Percentiles rank a stretch among this genome's conserved stretches.
These are phyloP conservation scores for Epichloe typhina DNA, from an alignment of 2,329 filamentous ascomycete genomes.

Conservation along the genomic window DNA sequence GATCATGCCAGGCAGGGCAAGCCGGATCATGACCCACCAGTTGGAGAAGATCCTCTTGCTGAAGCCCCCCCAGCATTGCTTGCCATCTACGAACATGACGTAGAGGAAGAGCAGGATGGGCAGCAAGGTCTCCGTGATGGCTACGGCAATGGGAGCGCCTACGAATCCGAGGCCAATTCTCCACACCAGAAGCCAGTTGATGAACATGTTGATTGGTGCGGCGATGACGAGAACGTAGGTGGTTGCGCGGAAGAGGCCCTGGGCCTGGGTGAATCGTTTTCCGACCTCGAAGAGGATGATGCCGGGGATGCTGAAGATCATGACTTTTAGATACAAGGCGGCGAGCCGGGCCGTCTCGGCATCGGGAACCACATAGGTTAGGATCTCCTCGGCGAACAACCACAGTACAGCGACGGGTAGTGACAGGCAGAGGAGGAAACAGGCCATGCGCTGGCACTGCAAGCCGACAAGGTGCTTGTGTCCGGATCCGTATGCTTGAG, in stretches of 20 bases:
- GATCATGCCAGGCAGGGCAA: slow-evolving; percentile 77
- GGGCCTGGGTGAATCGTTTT: slow-evolving; percentile 72
- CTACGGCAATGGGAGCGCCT: slow-evolving; percentile 71
- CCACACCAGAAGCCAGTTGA: slow-evolving; percentile 75
- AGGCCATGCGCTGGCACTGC: slow-evolving; percentile 70
- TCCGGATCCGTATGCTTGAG: slow-evolving; percentile 87
- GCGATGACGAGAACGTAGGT: slow-evolving; percentile 66
- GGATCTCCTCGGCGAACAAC: slow-evolving; percentile 52
- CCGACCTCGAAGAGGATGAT: slow-evolving; percentile 66
- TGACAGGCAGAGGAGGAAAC: slow-evolving; percentile 58
- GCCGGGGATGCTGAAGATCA: slow-evolving; percentile 61
- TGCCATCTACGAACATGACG: slow-evolving; percentile 58
- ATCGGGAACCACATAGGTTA: slow-evolving; percentile 33
- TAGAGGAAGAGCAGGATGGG: slow-evolving; percentile 68
- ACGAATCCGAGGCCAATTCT: slow-evolving; percentile 55
- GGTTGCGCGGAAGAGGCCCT: slow-evolving; percentile 67
- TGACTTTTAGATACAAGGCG: slow-evolving; percentile 57
- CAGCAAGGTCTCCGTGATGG: slow-evolving; percentile 64
- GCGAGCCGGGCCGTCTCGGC: slow-evolving; percentile 54
- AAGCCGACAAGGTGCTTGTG: slow-evolving; percentile 77
- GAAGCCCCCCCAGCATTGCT: slow-evolving; percentile 82
- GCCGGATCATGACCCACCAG: slow-evolving; percentile 70
- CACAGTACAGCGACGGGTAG: slow-evolving; percentile 62
- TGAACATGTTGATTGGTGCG: slow-evolving; percentile 61
- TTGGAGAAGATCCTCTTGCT: slow-evolving; percentile 56